Evolutionary conservation across 179 eudicot species (phyloP).

Genomic region (Pouteria campechiana): DNA sequence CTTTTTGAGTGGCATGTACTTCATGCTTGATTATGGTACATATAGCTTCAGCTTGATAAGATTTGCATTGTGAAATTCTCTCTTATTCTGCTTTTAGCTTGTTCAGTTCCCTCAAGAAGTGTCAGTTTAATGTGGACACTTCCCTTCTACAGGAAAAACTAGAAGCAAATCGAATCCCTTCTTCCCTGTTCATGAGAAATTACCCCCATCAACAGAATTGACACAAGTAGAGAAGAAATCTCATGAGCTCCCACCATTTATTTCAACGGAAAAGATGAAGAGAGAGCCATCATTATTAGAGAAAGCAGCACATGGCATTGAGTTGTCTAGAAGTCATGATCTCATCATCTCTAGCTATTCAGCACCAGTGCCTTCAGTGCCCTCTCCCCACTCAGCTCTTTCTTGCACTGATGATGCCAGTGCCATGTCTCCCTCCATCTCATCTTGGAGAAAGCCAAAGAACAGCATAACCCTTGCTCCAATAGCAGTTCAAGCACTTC

Average conservation of each 20-base stretch:
- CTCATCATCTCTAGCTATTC: too few relatives aligned
- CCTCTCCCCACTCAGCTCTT: neutral
- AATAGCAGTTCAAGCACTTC: neutral
- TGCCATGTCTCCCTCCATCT: neutral
- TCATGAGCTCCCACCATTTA: neutral
- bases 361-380: neutral
- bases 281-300: constrained; percentile 2
- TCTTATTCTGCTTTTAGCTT: too few relatives aligned
- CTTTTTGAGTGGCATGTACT: too few relatives aligned
- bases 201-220: constrained; percentile 1
- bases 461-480: neutral
- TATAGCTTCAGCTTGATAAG: too few relatives aligned
- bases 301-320: constrained; percentile 22
- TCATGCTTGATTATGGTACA: too few relatives aligned
- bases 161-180: neutral
- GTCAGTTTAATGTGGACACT: too few relatives aligned
- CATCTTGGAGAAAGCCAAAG: constrained; percentile 2
- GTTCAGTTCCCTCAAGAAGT: too few relatives aligned
- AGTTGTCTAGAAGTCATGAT: constrained; percentile 13
- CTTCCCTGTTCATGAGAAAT: neutral
- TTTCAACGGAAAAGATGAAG: neutral
- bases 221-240: constrained; percentile 5
- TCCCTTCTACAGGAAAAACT: constrained; percentile 7
- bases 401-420: neutral
- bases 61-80: too few relatives aligned